A percentile compares a stretch with the other conserved stretches of the same genome.
phyloP scores from a whole-genome alignment of 164 flowering plant genomes.

The Echeveria elegans region DNA sequence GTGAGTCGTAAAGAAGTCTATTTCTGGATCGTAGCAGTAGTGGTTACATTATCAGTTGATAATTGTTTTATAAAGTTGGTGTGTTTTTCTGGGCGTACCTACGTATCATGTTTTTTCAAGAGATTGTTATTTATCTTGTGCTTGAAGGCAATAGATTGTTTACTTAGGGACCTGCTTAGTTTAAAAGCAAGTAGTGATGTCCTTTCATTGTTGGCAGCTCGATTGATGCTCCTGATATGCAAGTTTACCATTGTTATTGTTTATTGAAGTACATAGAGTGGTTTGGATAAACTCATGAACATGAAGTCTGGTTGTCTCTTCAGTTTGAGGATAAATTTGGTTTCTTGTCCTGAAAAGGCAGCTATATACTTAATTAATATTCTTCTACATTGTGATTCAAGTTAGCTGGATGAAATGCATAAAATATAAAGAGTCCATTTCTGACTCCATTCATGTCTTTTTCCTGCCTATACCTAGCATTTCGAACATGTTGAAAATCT shows the following conservation, averaged over 20 bases:
- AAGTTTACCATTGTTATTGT: no score
- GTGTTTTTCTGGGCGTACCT: no score
- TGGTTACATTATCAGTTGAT: not conserved
- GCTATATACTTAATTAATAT: not conserved
- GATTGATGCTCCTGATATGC: no score
- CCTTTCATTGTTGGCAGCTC: no score
- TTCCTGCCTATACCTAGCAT: not conserved
- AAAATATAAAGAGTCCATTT: not conserved
- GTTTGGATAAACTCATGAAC: not conserved
- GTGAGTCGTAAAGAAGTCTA: slow-evolving; percentile 33
- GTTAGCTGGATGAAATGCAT: not conserved
- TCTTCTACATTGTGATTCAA: not conserved
- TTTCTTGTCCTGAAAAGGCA: not conserved
- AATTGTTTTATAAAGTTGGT: no score
- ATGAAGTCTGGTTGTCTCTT: not conserved
- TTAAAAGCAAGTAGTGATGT: no score
- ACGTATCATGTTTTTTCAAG: no score
- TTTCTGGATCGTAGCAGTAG: not conserved
- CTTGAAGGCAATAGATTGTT: no score
- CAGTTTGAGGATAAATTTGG: not conserved
- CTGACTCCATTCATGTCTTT: not conserved
- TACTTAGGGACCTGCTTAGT: no score
- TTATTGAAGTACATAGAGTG: no score
- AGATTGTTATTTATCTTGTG: no score
- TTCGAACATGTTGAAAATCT: not conserved